Base-by-base conservation (phyloP, 2,329 filamentous ascomycete species). In the Ceratocystis cubensis region DNA sequence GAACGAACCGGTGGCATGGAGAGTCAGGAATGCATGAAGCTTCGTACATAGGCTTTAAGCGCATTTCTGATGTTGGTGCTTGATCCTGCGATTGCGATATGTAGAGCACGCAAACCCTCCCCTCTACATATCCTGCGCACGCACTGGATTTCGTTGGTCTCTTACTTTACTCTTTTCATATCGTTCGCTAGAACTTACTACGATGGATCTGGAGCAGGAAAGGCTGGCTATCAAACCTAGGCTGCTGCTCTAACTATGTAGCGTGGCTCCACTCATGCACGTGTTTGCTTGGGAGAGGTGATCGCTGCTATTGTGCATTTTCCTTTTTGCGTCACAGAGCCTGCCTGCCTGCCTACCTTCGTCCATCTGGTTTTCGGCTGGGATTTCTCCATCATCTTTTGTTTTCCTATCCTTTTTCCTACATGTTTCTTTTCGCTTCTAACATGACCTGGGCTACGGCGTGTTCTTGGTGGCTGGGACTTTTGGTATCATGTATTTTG, bases 351-450 rank as follows among this genome's bases (percentile, higher is more conserved):
- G 46, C n/a, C 48, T 33, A 17, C 7, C 48, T n/a, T 53, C 17
- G n/a, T 53, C 48, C 10, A 15, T 30, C 28, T 57, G 53, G 17
- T 8, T 57, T 17, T 8, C 28, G 22, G 53, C 28, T 57, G 53
- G 53, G 22, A 33, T 57, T 30, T 46, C 61, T 45, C 28, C 28
- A 30, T 30, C 28, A 28, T 63, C 44, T 63, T 63, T n/a, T 63
- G 28, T 41, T 63, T 63, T 63, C 61, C 61, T 63, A 56, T 53
- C 62, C 20, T 62, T 63, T 41, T 66, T 62, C 59, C 61, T 66
- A 48, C 65, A 57, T 63, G 64, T 66, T 59, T 67, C n/a, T 62
- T 22, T 66, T 68, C 56, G 41, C 59, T 65, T 68, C 46, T 50
- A 65, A 65, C 63, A 28, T 68, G 64, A 41, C 66, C 66, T 64